phyloP scores from a whole-genome alignment of 2,329 filamentous ascomycete genomes.

The Neonectria coccinea region DNA sequence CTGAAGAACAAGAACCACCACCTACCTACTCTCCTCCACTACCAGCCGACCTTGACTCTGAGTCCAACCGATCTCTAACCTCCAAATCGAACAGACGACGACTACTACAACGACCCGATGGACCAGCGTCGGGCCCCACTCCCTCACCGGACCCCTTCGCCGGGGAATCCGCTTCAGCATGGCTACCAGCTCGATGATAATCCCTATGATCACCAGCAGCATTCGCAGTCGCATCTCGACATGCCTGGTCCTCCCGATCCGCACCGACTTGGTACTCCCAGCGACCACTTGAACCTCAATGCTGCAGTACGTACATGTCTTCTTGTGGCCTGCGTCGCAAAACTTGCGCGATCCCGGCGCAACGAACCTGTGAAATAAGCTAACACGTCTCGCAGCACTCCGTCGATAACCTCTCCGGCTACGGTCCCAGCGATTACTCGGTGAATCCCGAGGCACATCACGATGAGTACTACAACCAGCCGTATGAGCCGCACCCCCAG shows the following conservation, averaged over 20 bases:
- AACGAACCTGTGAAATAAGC: neutral
- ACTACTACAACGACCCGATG: conserved; percentile 71
- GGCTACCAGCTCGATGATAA: conserved; percentile 87
- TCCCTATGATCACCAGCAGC: conserved; percentile 66
- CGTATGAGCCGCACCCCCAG: conserved; percentile 77
- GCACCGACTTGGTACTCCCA: conserved; percentile 66
- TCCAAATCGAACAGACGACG: conserved; percentile 60
- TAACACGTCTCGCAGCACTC: conserved; percentile 58
- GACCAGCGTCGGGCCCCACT: conserved; percentile 50
- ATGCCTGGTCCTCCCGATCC: conserved; percentile 45
- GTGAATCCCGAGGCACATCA: conserved; percentile 88
- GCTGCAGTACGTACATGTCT: conserved; percentile 74
- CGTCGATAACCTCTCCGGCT: conserved; percentile 61
- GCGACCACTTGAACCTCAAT: conserved; percentile 84
- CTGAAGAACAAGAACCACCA: conserved; percentile 15
- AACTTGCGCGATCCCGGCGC: neutral
- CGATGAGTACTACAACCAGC: conserved; percentile 86
- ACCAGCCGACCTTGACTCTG: conserved; percentile 2
- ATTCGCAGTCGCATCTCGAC: conserved; percentile 43
- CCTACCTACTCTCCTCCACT: conserved; percentile 21
- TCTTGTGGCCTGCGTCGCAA: neutral
- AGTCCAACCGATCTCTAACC: conserved; percentile 37
- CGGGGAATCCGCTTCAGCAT: conserved; percentile 69
- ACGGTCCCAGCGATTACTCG: conserved; percentile 73
- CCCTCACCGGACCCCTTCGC: conserved; percentile 44